Percentiles rank a stretch among this genome's conserved stretches.
phyloP scores from a whole-genome alignment of 208 protist genomes.

The Crithidia sp. region DNA sequence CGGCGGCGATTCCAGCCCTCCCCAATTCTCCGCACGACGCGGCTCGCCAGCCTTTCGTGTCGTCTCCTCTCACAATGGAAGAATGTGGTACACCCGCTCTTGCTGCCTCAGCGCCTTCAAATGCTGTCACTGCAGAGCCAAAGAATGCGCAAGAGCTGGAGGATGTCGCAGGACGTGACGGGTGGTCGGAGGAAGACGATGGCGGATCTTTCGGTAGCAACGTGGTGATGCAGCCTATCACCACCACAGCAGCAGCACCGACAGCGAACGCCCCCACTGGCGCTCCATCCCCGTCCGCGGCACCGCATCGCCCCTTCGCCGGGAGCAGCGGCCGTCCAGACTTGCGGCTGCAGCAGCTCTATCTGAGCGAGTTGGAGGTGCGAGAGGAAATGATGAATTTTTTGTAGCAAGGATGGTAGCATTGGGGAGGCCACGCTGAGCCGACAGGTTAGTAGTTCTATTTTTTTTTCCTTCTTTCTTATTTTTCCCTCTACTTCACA shows the following conservation, averaged over 20 bases:
- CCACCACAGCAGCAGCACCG: not conserved
- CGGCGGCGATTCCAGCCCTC: not conserved
- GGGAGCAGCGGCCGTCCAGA: not conserved
- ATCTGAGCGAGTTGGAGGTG: conserved; percentile 20
- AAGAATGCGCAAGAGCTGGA: not conserved
- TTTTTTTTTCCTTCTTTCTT: not conserved
- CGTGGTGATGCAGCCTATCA: not conserved
- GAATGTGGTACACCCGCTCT: too few relatives aligned
- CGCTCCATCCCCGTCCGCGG: not conserved
- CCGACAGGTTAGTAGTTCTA: too few relatives aligned
- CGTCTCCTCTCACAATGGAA: too few relatives aligned
- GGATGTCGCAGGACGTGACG: not conserved
- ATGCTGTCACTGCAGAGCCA: not conserved
- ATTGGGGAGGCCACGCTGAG: too few relatives aligned
- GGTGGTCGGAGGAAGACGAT: conserved; percentile 17
- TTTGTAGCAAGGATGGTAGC: not conserved
- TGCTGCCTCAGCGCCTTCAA: too few relatives aligned
- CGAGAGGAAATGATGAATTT: conserved; percentile 20
- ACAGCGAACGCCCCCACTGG: not conserved
- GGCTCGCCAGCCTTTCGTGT: too few relatives aligned
- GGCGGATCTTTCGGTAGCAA: conserved; percentile 4
- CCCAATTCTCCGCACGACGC: too few relatives aligned
- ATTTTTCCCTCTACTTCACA: too few relatives aligned
- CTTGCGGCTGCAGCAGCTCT: conserved; percentile 17
- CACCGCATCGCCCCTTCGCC: not conserved